Percentiles rank a stretch among this genome's conserved stretches.
Evolutionary conservation across 2,329 filamentous ascomycete species (phyloP).

Genomic region (Penicillium crustosum): DNA sequence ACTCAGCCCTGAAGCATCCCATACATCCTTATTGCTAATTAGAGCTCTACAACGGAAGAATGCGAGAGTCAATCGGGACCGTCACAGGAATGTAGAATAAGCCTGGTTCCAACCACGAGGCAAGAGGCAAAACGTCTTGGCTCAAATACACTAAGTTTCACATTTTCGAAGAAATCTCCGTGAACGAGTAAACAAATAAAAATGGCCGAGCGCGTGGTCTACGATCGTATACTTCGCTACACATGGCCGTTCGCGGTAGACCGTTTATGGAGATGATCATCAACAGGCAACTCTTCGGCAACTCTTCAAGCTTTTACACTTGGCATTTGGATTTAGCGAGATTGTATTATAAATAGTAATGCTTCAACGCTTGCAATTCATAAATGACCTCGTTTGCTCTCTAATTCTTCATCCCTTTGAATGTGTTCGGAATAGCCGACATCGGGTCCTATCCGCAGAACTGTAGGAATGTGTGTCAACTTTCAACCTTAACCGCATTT

Average conservation of each 20-base stretch:
- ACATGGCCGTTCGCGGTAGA: conserved; percentile 20
- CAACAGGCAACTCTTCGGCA: conserved; percentile 1
- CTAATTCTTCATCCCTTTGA: not conserved
- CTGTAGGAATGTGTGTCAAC: not conserved
- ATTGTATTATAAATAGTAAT: not conserved
- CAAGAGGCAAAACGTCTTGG: conserved; percentile 6
- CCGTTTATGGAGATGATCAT: conserved; percentile 7
- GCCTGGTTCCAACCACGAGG: conserved; percentile 21
- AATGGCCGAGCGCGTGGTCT: conserved; percentile 6
- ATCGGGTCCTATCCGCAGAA: conserved; percentile 3
- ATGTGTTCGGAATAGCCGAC: conserved; percentile 2
- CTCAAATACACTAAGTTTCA: not conserved
- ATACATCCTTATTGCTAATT: conserved; percentile 11
- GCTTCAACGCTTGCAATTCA: not conserved
- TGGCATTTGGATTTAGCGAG: not conserved
- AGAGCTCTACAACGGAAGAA: conserved; percentile 16
- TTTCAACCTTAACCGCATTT: not conserved
- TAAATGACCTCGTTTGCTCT: not conserved
- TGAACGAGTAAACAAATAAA: conserved; percentile 13
- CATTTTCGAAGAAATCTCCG: conserved; percentile 4
- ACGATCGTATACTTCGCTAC: conserved; percentile 1
- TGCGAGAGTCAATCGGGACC: conserved; percentile 22
- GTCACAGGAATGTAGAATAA: conserved; percentile 21
- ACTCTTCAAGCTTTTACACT: not conserved
- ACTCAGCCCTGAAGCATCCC: conserved; percentile 4